Conservation (phyloP, 2,329 filamentous ascomycete species). For the Nothopassalora personata region DNA sequence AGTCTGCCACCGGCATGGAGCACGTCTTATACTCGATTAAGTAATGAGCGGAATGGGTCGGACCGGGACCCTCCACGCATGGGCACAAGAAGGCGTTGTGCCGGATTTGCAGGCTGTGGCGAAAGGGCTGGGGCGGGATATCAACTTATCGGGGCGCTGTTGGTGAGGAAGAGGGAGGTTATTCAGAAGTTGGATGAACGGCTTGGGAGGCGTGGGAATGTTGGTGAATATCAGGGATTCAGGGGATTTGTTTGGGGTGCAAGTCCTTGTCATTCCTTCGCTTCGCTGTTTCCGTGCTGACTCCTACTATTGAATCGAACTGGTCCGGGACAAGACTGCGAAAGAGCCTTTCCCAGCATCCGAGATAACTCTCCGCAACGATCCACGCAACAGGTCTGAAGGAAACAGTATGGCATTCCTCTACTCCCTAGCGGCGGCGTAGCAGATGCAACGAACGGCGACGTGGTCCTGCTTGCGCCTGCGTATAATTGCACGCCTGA, state of each 20-base stretch:
- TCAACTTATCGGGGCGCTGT: conserved; percentile 54
- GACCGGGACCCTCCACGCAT: conserved; percentile 29
- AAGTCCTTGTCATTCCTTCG: neutral
- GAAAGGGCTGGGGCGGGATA: conserved; percentile 59
- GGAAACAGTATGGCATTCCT: conserved; percentile 46
- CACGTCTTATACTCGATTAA: conserved; percentile 53
- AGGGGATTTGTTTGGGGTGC: conserved; percentile 49
- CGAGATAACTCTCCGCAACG: conserved; percentile 39
- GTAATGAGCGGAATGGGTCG: conserved; percentile 30
- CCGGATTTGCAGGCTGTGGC: conserved; percentile 61
- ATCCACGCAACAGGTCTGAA: conserved; percentile 39
- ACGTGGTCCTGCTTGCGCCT: conserved; percentile 59
- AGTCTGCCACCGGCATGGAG: conserved; percentile 53
- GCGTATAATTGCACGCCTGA: conserved; percentile 56
- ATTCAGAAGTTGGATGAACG: conserved; percentile 37
- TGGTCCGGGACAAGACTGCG: conserved; percentile 48
- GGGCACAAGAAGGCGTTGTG: conserved; percentile 36
- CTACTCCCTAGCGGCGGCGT: conserved; percentile 59
- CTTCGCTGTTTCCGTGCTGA: neutral
- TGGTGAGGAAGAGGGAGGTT: conserved; percentile 43
- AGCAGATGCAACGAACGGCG: conserved; percentile 52
- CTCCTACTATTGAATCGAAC: conserved; percentile 49
- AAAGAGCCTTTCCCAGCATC: conserved; percentile 48
- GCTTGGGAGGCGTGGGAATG: conserved; percentile 43
- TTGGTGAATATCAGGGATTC: conserved; percentile 57